Evolutionary conservation across 306 rosid species (phyloP), one percentile per base, ranked within the genome.

Genomic region (Lathyrus aphaca): DNA sequence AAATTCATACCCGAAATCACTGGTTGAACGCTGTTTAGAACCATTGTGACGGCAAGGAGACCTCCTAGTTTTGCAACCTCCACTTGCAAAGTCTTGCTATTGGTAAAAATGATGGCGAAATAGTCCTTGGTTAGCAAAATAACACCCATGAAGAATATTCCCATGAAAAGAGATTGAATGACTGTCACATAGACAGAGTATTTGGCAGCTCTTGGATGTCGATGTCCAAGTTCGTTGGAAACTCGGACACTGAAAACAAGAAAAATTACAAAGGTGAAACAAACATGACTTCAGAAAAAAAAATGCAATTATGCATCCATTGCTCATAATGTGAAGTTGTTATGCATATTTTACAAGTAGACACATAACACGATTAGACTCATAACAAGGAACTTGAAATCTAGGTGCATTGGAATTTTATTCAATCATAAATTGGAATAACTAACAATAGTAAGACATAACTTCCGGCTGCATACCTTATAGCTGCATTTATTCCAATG

Each of bases 401-500:
- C 57, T 46, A 10, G 66, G 19, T 30, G 21, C 29, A 23, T 46
- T 32, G 57, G 45, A 65, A 56, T 67, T 69, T 69, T 63, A 54
- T 60, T 61, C 44, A 65, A 49, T 30, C 9, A 23, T 43, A 50
- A 65, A 38, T 40, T 68, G 72, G 53, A 51, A 51, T n/a, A 40
- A 5, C 32, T 38, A 40, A 27, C 10, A 69, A 61, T 16, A 19
- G 12, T 15, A 45, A 63, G 56, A 35, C 48, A 29, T 37, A 59
- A 54, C 10, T 69, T 69, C 44, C 23, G 53, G 69, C 37, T 55
- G 14, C 71, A 44, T 83, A 89, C 97, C 99, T 83, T 45, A 94
- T 74, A 38, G 97, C 99, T 56, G 96, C 97, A 83, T 87, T 94
- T 51, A 94, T 72, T 63, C 99, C 99, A 63, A 94, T 75, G 76